Base-by-base conservation (phyloP, 108 stramenopile genomes). In the Cyclostephanos invisitatus region DNA sequence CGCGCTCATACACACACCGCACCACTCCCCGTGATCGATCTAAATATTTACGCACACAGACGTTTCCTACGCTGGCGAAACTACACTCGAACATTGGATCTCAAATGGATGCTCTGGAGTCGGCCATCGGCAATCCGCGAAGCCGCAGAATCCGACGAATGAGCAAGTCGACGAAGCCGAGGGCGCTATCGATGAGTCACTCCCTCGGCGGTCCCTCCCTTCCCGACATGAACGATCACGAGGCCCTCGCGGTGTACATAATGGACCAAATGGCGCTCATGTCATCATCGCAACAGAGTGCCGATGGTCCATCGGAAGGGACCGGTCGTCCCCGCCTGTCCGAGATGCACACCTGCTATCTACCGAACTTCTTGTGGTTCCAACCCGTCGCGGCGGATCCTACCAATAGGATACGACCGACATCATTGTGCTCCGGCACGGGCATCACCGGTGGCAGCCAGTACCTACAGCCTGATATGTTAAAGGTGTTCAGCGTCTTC, bases 341-440 rank as follows among this genome's bases (percentile, higher is more conserved):
- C 38, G 51, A 72, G 29, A 40, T 42, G 15, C 64, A 67, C 29
- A 78, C 77, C 15, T 56, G 64, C 14, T 78, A 61, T 27, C 58
- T 78, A 44, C 77, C 77, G 12, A 78, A 78, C 56, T 78, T 48
- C 60, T 59, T 78, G 72, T 78, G 71, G 71, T 78, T 73, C 51
- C 77, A 78, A 48, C 58, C 70, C 14, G 61, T 73, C n/a, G 71
- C 77, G 27, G 77, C 64, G 15, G 77, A 78, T 67, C 35, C 55
- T 24, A 27, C 63, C 21, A 60, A 42, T 15, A 36, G 49, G 21
- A 78, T 78, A 15, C 57, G 63, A 18, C 77, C 77, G 5, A 78
- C 77, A 35, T 66, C 63, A 9, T 20, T 78, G 21, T 78, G 77
- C 25, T 66, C 63, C 37, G 77, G 77, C 11, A 78, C 77, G 11